Conservation (phyloP, 208 protist species). For the Acanthamoeba royreba region DNA sequence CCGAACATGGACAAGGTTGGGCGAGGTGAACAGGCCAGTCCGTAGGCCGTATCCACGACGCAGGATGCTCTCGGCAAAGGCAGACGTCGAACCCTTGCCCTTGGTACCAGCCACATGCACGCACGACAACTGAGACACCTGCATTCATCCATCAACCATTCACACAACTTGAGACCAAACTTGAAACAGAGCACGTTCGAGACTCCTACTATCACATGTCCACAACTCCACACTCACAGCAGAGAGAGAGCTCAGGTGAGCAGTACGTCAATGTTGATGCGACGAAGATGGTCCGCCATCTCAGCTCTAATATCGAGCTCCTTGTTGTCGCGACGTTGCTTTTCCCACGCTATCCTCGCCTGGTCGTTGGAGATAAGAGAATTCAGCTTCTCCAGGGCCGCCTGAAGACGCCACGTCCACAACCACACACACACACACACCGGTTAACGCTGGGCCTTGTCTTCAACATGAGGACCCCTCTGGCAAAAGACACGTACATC, state of each 20-base stretch:
- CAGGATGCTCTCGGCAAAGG: constrained; percentile 63
- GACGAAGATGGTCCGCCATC: not conserved
- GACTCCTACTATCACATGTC: too few species aligned
- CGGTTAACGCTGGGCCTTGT: too few species aligned
- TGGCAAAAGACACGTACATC: too few species aligned
- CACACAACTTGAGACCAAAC: too few species aligned
- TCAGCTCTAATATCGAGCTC: not conserved
- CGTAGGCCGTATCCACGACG: constrained; percentile 41
- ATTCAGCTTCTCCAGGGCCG: not conserved
- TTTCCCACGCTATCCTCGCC: not conserved
- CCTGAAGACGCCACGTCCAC: not conserved
- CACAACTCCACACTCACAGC: too few species aligned
- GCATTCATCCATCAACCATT: not conserved
- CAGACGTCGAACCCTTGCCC: constrained; percentile 68
- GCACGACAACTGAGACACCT: not conserved
- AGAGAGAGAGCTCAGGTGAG: not conserved
- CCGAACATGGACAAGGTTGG: constrained; percentile 47
- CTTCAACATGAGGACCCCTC: too few species aligned
- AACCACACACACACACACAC: too few species aligned
- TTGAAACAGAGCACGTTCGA: too few species aligned
- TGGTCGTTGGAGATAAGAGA: not conserved
- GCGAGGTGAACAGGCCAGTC: constrained; percentile 65
- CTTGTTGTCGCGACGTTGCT: not conserved
- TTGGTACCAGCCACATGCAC: constrained; percentile 69
- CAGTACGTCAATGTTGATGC: not conserved